phyloP scores from a whole-genome alignment of 345 rosid genomes.

The Erodium maritimum region DNA sequence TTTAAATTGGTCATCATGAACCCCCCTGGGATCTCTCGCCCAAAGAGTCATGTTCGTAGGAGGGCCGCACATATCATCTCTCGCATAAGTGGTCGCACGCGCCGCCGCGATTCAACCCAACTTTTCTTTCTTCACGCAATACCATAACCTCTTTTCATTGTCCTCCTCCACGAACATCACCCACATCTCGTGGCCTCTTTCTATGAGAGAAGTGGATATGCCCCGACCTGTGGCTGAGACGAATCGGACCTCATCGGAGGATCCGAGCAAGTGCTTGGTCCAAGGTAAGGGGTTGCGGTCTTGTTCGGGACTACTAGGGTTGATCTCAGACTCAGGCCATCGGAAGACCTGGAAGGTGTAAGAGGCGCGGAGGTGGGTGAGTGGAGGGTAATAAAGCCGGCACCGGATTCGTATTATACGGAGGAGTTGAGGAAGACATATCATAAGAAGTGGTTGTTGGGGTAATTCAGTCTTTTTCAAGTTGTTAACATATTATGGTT shows the following conservation, averaged over 20 bases:
- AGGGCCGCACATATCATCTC: conserved; percentile 59
- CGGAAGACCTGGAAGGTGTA: conserved; percentile 87
- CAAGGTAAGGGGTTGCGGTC: conserved; percentile 84
- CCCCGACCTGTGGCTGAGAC: conserved; percentile 37
- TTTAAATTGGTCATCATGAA: no score
- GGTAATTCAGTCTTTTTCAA: no score
- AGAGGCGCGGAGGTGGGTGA: conserved; percentile 57
- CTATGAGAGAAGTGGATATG: conserved; percentile 72
- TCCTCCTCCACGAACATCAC: conserved; percentile 73
- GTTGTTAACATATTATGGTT: no score
- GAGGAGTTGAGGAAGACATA: no score
- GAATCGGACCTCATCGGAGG: conserved; percentile 38
- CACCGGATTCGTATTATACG: conserved; percentile 68
- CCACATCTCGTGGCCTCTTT: conserved; percentile 60
- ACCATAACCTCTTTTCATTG: conserved; percentile 45
- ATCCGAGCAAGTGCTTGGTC: conserved; percentile 38
- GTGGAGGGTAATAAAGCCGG: conserved; percentile 61
- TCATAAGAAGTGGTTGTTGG: no score
- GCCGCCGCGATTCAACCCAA: conserved; percentile 23
- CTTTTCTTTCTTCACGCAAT: conserved; percentile 42
- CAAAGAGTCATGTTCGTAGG: conserved; percentile 66
- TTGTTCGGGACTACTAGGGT: conserved; percentile 46
- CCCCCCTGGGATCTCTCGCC: conserved; percentile 95
- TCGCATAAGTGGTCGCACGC: conserved; percentile 60
- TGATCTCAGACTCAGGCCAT: conserved; percentile 61